Evolutionary conservation across 345 rosid species (phyloP).

Genomic region (Pistacia atlantica): DNA sequence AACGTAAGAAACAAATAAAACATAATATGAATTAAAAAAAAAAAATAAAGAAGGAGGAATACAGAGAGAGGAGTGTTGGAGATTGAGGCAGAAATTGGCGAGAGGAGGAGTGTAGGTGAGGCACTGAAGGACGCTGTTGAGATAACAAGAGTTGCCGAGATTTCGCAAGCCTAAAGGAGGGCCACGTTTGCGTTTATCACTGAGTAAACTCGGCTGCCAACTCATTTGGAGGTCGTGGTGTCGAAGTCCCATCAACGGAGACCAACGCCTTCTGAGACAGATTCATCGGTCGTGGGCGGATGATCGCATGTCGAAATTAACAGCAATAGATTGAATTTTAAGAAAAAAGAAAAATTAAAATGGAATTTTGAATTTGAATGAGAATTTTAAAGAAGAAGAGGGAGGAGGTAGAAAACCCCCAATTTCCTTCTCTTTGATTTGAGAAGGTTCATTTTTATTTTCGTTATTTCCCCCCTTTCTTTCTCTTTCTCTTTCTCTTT

Average conservation of each 20-base stretch:
- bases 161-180: constrained; percentile 91
- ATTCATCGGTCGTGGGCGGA: constrained; percentile 16
- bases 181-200: constrained; percentile 70
- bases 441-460: background rate
- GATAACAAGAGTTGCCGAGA: constrained; percentile 97
- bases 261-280: background rate
- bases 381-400: no score
- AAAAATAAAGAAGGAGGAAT: constrained; percentile 8
- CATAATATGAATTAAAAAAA: background rate
- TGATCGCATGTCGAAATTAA: constrained; percentile 13
- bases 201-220: constrained; percentile 92
- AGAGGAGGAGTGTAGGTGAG: constrained; percentile 98
- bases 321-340: no score
- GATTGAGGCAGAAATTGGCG: constrained; percentile 90
- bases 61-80: constrained; percentile 85
- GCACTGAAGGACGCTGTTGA: constrained; percentile 92
- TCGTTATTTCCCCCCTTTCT: background rate
- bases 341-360: no score
- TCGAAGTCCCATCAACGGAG: constrained; percentile 47
- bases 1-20: background rate
- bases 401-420: background rate
- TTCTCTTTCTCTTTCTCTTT: no score
- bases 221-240: constrained; percentile 65
- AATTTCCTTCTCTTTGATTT: background rate
- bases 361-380: no score